Base-by-base conservation (phyloP, 2,329 filamentous ascomycete genomes). In the Epichloe hybrida region DNA sequence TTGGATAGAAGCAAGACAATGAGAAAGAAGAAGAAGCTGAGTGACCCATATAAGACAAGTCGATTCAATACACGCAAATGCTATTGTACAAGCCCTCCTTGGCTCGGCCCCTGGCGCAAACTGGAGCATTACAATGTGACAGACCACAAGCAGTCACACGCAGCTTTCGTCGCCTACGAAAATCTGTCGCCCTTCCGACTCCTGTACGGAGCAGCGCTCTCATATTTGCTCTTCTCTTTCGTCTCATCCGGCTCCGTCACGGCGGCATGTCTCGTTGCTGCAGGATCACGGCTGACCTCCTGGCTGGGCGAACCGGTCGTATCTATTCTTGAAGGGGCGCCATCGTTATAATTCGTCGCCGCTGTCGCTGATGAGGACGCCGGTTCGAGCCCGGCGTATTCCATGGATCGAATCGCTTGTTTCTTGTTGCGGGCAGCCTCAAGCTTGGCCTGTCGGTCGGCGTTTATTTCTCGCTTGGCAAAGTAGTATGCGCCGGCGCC, bases 401-500 rank as follows among this genome's bases (percentile, higher is more conserved):
- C 77, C 53, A 81, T 67, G n/a, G 73, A 72, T 27, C 76, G 69
- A 40, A 75, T 70, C 59, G 74, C 70, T 52, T 76, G 77, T 70
- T 77, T 83, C 70, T 84, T 83, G 59, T 80, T 70, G 50, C 77
- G 75, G 52, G 75, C 77, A 54, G 85, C 81, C 59, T 85, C 78
- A 57, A 85, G 79, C 61, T 87, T 81, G 54, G 80, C 73, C 54
- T 79, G 76, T 56, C 91, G 86, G 69, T 96, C 89, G 59, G 86
- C 86, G 65, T 96, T 95, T 77, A 98, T 95, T 67, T 83, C 84
- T 64, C 81, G 79, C 76, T 98, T 98, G 56, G 93, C 93, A 66
- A 96, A 95, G 73, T 87, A 89, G 75, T 97, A 98, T 62, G 91
- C 89, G 56, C 84, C 87, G 57, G 81, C 93, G 63, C 91, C 93